Percentiles rank a stretch among this genome's conserved stretches.
These are phyloP conservation scores for Hortiboletus campestris DNA, from an alignment of 768 basidiomycete species.

Conservation along the genomic window DNA sequence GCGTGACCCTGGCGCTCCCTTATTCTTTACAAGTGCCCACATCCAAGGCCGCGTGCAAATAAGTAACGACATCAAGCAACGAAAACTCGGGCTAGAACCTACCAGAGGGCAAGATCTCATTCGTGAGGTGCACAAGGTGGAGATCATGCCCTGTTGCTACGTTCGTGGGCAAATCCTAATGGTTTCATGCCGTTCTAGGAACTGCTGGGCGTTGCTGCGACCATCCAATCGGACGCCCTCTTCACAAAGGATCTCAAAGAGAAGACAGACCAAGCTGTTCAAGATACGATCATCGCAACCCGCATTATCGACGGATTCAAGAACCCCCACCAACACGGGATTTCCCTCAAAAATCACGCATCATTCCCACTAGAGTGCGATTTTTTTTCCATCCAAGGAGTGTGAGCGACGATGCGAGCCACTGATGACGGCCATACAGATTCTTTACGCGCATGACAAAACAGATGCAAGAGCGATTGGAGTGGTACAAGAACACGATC, in stretches of 20 bases:
- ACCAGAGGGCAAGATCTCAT: conserved; percentile 71
- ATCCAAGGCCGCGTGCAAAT: conserved; percentile 81
- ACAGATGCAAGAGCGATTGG: conserved; percentile 67
- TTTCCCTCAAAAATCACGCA: conserved; percentile 74
- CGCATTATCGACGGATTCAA: conserved; percentile 77
- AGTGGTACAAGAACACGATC: conserved; percentile 79
- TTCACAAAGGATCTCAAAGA: conserved; percentile 67
- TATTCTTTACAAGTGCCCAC: conserved; percentile 44
- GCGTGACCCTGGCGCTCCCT: not conserved
- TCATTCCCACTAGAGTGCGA: conserved; percentile 80
- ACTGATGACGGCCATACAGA: conserved; percentile 34
- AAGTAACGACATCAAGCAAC: conserved; percentile 72
- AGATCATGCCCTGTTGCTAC: not conserved
- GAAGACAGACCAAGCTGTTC: conserved; percentile 74
- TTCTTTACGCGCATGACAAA: conserved; percentile 72
- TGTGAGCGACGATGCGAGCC: not conserved
- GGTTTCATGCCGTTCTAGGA: conserved; percentile 47
- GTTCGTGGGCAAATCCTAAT: not conserved
- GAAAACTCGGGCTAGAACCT: conserved; percentile 73
- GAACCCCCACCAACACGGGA: conserved; percentile 68
- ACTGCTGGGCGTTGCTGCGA: conserved; percentile 56
- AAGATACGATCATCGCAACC: conserved; percentile 76
- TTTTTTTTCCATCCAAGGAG: not conserved
- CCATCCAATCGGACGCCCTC: conserved; percentile 63
- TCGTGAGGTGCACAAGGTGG: conserved; percentile 63